phyloP scores from a whole-genome alignment of 768 basidiomycete genomes.

The Boletus rex-veris region DNA sequence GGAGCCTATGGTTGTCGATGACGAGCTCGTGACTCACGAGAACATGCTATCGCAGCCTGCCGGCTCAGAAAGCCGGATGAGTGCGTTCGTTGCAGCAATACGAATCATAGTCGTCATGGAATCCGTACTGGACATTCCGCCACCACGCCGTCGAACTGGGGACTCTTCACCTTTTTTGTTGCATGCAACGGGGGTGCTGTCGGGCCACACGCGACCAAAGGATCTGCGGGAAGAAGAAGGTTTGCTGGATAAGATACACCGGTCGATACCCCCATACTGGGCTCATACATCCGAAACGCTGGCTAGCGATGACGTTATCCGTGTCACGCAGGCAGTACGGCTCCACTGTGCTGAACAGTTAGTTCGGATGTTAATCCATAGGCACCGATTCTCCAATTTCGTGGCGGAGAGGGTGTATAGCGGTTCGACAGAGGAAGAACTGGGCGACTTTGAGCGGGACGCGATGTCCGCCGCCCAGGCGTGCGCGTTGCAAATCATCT shows the following conservation, averaged over 20 bases:
- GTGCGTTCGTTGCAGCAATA: slow-evolving; percentile 73
- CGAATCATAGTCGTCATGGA: slow-evolving; percentile 87
- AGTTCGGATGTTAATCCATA: slow-evolving; percentile 82
- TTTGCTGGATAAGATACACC: slow-evolving; percentile 75
- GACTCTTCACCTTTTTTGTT: slow-evolving; percentile 75
- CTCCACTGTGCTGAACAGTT: slow-evolving; percentile 86
- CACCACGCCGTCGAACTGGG: slow-evolving; percentile 52
- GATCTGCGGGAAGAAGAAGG: slow-evolving; percentile 77
- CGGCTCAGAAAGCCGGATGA: slow-evolving; percentile 72
- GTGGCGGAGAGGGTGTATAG: slow-evolving; percentile 63
- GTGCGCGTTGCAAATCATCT: slow-evolving; percentile 78
- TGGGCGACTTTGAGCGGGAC: slow-evolving; percentile 67
- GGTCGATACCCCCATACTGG: slow-evolving; percentile 73
- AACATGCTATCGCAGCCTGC: slow-evolving; percentile 61
- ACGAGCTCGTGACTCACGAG: slow-evolving; percentile 83
- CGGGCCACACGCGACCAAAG: slow-evolving; percentile 55
- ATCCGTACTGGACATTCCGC: slow-evolving; percentile 79
- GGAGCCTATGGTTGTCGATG: slow-evolving; percentile 82
- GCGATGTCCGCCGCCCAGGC: slow-evolving; percentile 74
- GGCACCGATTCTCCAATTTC: slow-evolving; percentile 78
- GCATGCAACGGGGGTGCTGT: slow-evolving; percentile 65
- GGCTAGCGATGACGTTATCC: slow-evolving; percentile 79
- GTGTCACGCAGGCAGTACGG: slow-evolving; percentile 85
- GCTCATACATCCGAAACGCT: slow-evolving; percentile 76
- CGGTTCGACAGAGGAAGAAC: slow-evolving; percentile 47